Conservation (phyloP, 768 basidiomycete genomes). For the Steccherinum ochraceum region DNA sequence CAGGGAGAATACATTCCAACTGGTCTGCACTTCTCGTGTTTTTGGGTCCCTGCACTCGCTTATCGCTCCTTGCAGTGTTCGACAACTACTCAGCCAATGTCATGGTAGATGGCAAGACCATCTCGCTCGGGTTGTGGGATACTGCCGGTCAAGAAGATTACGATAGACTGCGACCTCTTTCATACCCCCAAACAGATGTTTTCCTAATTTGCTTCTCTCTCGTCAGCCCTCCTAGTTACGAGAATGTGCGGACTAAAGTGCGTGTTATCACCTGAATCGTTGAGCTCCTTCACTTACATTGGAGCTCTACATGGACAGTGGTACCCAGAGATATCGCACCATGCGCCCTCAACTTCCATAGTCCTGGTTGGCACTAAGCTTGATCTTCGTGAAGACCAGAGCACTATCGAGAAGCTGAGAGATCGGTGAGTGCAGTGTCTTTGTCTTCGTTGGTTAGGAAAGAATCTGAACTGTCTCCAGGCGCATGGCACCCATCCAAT, state of each 20-base stretch:
- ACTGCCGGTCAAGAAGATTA: conserved; percentile 99
- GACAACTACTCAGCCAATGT: conserved; percentile 99
- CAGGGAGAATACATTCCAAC: conserved; percentile 97
- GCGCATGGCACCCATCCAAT: conserved; percentile 93
- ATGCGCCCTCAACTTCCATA: conserved; percentile 90
- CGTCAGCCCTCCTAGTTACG: conserved; percentile 95
- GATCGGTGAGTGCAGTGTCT: conserved; percentile 80
- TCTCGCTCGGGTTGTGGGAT: conserved; percentile 98
- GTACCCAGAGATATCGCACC: conserved; percentile 96
- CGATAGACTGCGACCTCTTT: conserved; percentile 93
- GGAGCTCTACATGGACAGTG: conserved; percentile 44
- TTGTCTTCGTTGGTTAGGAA: conserved; percentile 1
- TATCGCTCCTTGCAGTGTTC: conserved; percentile 82
- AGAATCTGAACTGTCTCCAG: conserved; percentile 31
- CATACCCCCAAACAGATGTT: conserved; percentile 98
- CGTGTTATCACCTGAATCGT: conserved; percentile 26
- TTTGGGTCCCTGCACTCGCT: no score
- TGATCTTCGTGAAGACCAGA: conserved; percentile 92
- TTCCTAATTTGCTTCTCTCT: conserved; percentile 99
- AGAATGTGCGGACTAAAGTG: conserved; percentile 98
- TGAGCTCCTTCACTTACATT: conserved; percentile 6
- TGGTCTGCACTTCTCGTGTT: conserved; percentile 38
- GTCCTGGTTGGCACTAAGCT: conserved; percentile 96
- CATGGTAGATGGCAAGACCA: conserved; percentile 98
- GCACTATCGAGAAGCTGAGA: conserved; percentile 86